Evolutionary conservation across 225 moss, liverwort and hornwort species (phyloP).

Genomic region (Bryoerythrophyllum caledonicum): DNA sequence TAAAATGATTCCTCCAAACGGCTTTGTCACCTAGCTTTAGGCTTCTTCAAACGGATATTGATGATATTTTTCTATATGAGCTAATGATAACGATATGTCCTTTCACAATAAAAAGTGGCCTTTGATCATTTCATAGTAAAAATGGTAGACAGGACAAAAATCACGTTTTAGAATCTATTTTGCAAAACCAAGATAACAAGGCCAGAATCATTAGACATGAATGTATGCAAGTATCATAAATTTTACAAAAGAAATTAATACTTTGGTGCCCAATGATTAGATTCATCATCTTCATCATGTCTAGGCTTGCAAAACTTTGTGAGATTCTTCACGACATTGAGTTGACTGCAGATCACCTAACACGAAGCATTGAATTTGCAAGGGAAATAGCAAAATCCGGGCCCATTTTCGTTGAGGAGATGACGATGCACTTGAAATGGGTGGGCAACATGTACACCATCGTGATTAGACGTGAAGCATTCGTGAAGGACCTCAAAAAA

Average conservation of each 20-base stretch:
- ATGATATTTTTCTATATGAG: too few relatives aligned
- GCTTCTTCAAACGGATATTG: too few relatives aligned
- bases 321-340: constrained; percentile 51
- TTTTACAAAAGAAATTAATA: neutral
- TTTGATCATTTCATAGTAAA: neutral
- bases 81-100: constrained; percentile 5
- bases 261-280: constrained; percentile 1
- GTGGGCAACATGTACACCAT: constrained; percentile 54
- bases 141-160: accelerated
- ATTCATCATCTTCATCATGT: constrained; percentile 23
- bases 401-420: constrained; percentile 29
- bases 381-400: constrained; percentile 30
- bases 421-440: constrained; percentile 64
- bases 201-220: neutral
- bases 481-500: constrained; percentile 38
- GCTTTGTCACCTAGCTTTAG: too few relatives aligned
- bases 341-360: constrained; percentile 26
- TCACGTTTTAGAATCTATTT: neutral
- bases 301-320: constrained; percentile 46
- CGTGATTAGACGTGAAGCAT: constrained; percentile 21
- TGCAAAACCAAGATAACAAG: neutral
- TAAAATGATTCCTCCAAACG: too few relatives aligned
- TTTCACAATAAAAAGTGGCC: constrained; percentile 31
- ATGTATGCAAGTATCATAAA: neutral
- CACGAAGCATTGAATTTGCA: constrained; percentile 32